These are phyloP conservation scores for Suhomyces faveliae DNA, from an alignment of 805 yeast species.

Conservation along the genomic window DNA sequence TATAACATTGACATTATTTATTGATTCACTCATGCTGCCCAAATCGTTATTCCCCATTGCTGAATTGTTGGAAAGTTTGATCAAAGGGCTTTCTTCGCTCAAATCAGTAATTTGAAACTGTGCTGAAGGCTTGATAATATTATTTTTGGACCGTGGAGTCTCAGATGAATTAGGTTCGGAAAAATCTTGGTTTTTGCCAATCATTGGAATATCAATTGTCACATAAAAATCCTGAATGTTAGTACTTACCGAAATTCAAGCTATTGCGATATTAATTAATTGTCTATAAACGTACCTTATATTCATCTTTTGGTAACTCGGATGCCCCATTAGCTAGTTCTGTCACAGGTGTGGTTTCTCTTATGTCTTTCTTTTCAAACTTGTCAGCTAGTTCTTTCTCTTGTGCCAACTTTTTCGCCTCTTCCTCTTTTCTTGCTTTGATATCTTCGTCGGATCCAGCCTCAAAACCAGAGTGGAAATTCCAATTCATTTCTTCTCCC, in stretches of 20 bases:
- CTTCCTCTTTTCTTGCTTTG: conserved; percentile 34
- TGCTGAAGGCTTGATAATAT: conserved; percentile 40
- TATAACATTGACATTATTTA: conserved; percentile 31
- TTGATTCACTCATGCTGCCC: conserved; percentile 15
- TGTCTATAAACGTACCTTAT: conserved; percentile 24
- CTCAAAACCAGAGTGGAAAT: conserved; percentile 69
- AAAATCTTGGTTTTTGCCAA: conserved; percentile 12
- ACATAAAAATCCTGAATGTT: conserved; percentile 30
- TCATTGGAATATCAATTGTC: conserved; percentile 32
- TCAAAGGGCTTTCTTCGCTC: conserved; percentile 31
- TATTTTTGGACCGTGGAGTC: conserved; percentile 17
- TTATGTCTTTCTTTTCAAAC: conserved; percentile 40
- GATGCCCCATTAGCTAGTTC: conserved; percentile 15
- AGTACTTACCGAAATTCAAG: conserved; percentile 5
- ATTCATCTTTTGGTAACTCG: conserved; percentile 18
- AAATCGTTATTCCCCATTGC: conserved; percentile 4
- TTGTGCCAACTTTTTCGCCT: conserved; percentile 19
- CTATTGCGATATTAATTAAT: conserved; percentile 3
- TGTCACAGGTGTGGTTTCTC: conserved; percentile 20
- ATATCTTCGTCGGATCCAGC: conserved; percentile 92
- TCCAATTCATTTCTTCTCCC: conserved; percentile 96
- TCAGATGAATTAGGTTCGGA: conserved; percentile 10
- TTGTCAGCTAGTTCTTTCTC: conserved; percentile 51
- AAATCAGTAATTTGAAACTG: conserved; percentile 39
- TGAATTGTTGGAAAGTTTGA: conserved; percentile 35